Conservation (phyloP, 140 eudicot species). For the Cichorium intybus region DNA sequence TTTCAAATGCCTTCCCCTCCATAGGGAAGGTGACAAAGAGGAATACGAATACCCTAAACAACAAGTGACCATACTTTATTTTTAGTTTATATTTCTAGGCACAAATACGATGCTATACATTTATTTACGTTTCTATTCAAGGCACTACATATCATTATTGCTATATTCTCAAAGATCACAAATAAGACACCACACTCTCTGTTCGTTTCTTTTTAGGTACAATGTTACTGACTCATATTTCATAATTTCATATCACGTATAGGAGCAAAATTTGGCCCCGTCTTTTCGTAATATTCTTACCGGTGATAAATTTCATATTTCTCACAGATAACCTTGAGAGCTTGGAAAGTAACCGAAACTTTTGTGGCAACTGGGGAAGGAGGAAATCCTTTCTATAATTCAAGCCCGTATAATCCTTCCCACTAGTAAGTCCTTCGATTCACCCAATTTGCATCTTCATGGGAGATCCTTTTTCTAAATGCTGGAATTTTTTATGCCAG, state of each 20-base stretch:
- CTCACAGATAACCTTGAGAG: slow-evolving; percentile 71
- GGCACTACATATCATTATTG: too few relatives aligned
- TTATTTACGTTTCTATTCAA: too few relatives aligned
- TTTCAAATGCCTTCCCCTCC: too few relatives aligned
- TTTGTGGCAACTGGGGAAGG: slow-evolving; percentile 68
- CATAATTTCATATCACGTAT: background rate
- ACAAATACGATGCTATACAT: too few relatives aligned
- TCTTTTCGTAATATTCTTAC: background rate
- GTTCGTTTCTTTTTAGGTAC: too few relatives aligned
- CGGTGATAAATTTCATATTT: slow-evolving; percentile 15
- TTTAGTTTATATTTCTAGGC: too few relatives aligned
- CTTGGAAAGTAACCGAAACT: slow-evolving; percentile 79
- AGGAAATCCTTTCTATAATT: slow-evolving; percentile 62
- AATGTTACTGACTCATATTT: background rate
- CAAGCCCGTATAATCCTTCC: slow-evolving; percentile 76
- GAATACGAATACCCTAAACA: too few relatives aligned
- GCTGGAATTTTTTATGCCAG: slow-evolving; percentile 40
- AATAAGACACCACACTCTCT: too few relatives aligned
- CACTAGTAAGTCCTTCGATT: slow-evolving; percentile 58
- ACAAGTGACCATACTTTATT: background rate
- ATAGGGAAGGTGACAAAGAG: too few relatives aligned
- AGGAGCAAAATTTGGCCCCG: too few relatives aligned
- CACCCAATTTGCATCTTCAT: background rate
- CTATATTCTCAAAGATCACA: too few relatives aligned
- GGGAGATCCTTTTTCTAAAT: background rate